These are phyloP conservation scores for Sarcocystis neurona DNA, from an alignment of 169 alveolate genomes.

Conservation along the genomic window DNA sequence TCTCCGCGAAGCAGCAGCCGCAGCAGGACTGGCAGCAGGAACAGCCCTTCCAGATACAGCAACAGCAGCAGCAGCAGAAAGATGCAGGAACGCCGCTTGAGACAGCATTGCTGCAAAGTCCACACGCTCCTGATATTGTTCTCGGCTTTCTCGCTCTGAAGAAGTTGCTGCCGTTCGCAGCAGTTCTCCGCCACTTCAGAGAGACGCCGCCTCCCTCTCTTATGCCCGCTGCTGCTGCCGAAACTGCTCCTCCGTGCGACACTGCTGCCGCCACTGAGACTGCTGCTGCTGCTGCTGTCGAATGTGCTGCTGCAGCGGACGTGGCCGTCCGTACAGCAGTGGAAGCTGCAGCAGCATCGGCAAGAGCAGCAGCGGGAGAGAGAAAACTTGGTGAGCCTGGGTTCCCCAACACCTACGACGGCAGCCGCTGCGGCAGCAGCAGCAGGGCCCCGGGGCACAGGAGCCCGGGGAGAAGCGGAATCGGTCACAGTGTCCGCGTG, in stretches of 20 bases:
- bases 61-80: not conserved
- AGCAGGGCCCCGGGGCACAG: too few species aligned
- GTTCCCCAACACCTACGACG: too few species aligned
- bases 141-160: constrained; percentile 14
- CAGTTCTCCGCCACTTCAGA: too few species aligned
- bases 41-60: too few species aligned
- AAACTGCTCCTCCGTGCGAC: not conserved
- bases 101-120: not conserved
- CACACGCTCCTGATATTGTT: not conserved
- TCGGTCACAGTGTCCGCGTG: too few species aligned
- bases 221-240: not conserved
- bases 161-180: not conserved
- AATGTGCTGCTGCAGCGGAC: not conserved
- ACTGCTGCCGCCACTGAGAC: not conserved
- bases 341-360: too few species aligned
- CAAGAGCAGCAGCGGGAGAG: too few species aligned
- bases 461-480: too few species aligned
- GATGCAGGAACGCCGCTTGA: not conserved
- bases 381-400: too few species aligned
- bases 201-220: not conserved
- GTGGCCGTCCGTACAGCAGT: not conserved
- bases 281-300: too few species aligned
- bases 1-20: not conserved
- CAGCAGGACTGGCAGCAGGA: not conserved
- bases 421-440: too few species aligned